phyloP scores from a whole-genome alignment of 2,329 filamentous ascomycete genomes.

The Celoporthe dispersa region DNA sequence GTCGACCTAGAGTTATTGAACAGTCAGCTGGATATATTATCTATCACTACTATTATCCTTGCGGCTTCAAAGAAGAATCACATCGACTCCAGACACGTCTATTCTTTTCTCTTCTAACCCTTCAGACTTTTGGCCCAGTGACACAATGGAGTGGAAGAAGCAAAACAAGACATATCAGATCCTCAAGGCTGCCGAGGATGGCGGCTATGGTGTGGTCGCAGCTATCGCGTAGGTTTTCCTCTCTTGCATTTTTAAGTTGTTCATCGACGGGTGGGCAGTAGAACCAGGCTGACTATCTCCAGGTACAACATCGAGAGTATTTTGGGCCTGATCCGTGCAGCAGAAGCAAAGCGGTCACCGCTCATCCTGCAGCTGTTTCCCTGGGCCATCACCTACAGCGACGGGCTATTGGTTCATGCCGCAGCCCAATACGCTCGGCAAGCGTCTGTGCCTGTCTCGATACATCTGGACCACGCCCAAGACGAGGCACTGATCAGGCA shows the following conservation, averaged over 20 bases:
- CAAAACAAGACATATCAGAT: slow-evolving; percentile 27
- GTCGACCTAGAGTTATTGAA: neutral
- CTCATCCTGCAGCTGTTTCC: slow-evolving; percentile 74
- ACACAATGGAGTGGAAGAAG: slow-evolving; percentile 27
- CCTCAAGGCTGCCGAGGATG: slow-evolving; percentile 26
- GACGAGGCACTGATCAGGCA: slow-evolving; percentile 58
- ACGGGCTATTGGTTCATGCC: slow-evolving; percentile 54
- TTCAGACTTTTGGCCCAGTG: neutral
- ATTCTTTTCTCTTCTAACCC: neutral
- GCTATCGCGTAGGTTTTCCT: slow-evolving; percentile 21
- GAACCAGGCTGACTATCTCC: neutral
- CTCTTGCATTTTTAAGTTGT: neutral
- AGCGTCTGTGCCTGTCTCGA: slow-evolving; percentile 57
- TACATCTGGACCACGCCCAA: slow-evolving; percentile 68
- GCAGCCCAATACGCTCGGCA: slow-evolving; percentile 54
- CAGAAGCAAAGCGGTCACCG: slow-evolving; percentile 58
- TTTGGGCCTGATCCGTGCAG: slow-evolving; percentile 52
- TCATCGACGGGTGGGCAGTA: neutral
- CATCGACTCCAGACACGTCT: neutral
- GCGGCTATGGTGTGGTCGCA: slow-evolving; percentile 25
- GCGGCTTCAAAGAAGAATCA: neutral
- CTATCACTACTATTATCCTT: neutral
- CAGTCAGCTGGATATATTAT: neutral
- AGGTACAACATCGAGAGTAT: slow-evolving; percentile 70
- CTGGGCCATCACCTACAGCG: slow-evolving; percentile 68